Base-by-base conservation (phyloP, 2,329 filamentous ascomycete genomes). In the Penicillium sp. region DNA sequence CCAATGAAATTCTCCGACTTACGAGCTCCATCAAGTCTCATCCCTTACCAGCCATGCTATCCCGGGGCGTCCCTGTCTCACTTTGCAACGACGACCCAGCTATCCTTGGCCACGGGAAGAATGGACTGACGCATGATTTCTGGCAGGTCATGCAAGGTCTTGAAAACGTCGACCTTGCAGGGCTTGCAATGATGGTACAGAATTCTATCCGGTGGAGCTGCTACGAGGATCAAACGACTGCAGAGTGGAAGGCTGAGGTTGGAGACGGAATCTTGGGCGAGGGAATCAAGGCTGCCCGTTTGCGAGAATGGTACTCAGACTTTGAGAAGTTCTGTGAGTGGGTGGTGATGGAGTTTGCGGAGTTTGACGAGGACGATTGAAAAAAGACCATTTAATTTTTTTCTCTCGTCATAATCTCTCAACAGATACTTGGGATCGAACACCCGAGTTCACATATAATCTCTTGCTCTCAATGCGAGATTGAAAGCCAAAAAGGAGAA, bases 281-380 rank as follows among this genome's bases (percentile, higher is more conserved):
- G 48, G 86, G 91, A 0, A 65, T 89, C 53, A 89, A 95, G 72
- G 90, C 90, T 0, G 72, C 86, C 72, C 82, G 88, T 61, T 75
- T 98, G 73, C 86, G 86, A 72, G 83, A 93, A 73, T 97, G 93
- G 91, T 84, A 85, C 50, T 77, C 85, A 35, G 85, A 90, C 64
- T 98, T 93, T 86, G 93, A 98, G 79, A 83, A 85, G 69, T 98
- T 95, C 71, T 98, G 93, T 70, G 82, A 92, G 53, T 97, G 92
- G 92, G 82, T 98, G 45, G 89, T 96, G 10, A 81, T 87, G 37
- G 90, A 96, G 76, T 96, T 84, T 78, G 84, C 69, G 39, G 79
- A 82, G 62, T 80, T 80, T 56, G 70, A 78, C 45, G 75, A 79
- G 14, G 77, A 79, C 8, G 76, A 78, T 44, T 65, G 54, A 60